Conservation (phyloP, 202 grass and related monocot species). For the Carex sylvatica region DNA sequence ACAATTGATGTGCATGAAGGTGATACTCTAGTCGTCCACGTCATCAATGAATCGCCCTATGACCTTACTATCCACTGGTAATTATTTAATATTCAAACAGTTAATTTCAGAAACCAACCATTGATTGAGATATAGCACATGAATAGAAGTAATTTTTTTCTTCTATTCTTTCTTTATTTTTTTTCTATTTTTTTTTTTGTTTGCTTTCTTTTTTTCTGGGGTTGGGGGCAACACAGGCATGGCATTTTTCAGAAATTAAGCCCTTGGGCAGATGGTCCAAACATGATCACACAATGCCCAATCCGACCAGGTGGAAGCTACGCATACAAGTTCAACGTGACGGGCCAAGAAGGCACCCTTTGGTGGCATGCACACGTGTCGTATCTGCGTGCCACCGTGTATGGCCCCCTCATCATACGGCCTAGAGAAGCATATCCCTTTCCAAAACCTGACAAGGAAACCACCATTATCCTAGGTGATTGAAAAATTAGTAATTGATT, state of each 20-base stretch:
- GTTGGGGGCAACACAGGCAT: slow-evolving; percentile 33
- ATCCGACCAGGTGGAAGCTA: slow-evolving; percentile 46
- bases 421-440: slow-evolving; percentile 54
- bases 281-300: slow-evolving; percentile 75
- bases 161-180: neutral
- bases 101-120: neutral
- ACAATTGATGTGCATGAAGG: slow-evolving; percentile 62
- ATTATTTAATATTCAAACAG: neutral
- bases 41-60: slow-evolving; percentile 62
- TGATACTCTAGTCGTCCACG: slow-evolving; percentile 55
- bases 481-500: neutral
- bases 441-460: slow-evolving; percentile 56
- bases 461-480: slow-evolving; percentile 56
- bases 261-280: slow-evolving; percentile 58
- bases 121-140: neutral
- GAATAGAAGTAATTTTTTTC: neutral
- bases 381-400: slow-evolving; percentile 60
- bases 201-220: neutral
- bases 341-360: slow-evolving; percentile 67
- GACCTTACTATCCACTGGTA: slow-evolving; percentile 84
- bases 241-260: slow-evolving; percentile 56
- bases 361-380: slow-evolving; percentile 88
- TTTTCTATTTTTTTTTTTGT: neutral
- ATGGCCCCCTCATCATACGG: slow-evolving; percentile 63
- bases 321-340: slow-evolving; percentile 57